These are phyloP conservation scores for Arthrinium phaeospermum DNA, from an alignment of 2,329 filamentous ascomycete genomes.

Conservation along the genomic window DNA sequence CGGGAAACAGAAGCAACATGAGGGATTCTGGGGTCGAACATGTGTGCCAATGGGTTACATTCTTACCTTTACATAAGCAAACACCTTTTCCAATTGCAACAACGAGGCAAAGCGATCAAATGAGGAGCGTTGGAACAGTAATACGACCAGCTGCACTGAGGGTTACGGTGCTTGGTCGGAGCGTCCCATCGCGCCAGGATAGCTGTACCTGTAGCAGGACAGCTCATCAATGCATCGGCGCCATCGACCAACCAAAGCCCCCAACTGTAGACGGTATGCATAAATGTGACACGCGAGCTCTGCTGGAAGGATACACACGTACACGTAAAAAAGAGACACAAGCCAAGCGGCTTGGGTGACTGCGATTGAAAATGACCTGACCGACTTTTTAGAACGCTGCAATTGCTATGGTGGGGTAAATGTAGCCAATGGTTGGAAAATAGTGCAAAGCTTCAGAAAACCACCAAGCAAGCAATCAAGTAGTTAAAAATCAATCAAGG, in stretches of 20 bases:
- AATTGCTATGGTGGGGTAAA: slow-evolving; percentile 10
- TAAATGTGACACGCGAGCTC: neutral
- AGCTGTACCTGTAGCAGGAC: neutral
- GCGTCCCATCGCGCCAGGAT: neutral
- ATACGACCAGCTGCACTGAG: neutral
- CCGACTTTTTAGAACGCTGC: slow-evolving; percentile 3
- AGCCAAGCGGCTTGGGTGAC: neutral
- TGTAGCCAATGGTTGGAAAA: neutral
- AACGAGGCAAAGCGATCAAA: neutral
- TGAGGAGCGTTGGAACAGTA: neutral
- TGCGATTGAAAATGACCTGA: neutral
- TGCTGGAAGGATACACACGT: neutral
- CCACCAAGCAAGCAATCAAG: neutral
- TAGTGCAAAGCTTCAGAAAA: neutral
- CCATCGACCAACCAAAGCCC: neutral
- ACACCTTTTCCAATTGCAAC: neutral
- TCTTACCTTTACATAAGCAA: neutral
- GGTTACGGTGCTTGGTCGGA: neutral
- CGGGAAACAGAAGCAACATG: neutral
- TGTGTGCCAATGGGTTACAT: neutral
- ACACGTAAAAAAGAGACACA: neutral
- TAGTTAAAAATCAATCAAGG: slow-evolving; percentile 33
- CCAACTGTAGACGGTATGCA: neutral
- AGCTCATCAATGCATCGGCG: slow-evolving; percentile 10
- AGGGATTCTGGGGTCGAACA: neutral